Conservation (phyloP, 345 rosid genomes). For the Ceriops decandra region DNA sequence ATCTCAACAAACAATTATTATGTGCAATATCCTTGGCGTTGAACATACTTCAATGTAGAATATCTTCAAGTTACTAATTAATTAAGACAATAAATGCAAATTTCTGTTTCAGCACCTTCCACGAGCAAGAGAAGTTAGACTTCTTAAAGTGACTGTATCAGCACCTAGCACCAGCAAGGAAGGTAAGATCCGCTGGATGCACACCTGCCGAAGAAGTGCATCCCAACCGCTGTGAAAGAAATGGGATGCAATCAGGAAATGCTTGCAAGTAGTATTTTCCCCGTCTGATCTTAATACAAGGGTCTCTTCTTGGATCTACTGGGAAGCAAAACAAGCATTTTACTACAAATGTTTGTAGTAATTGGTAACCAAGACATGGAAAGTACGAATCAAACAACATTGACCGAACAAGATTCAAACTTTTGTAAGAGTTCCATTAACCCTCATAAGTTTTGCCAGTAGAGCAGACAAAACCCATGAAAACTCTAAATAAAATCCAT, state of each 20-base stretch:
- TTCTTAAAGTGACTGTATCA: conserved; percentile 8
- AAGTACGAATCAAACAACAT: no score
- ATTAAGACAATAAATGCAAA: conserved; percentile 10
- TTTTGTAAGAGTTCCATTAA: no score
- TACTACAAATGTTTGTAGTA: no score
- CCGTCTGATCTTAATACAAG: conserved; percentile 24
- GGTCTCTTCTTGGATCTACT: conserved; percentile 12
- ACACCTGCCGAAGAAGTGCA: conserved; percentile 42
- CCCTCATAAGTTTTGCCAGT: no score
- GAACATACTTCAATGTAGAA: conserved; percentile 22
- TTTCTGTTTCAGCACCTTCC: neutral
- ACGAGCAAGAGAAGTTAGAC: neutral
- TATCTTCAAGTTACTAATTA: conserved; percentile 3
- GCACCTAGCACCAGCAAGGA: conserved; percentile 41
- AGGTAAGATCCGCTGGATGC: conserved; percentile 44
- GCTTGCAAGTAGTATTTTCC: conserved; percentile 24
- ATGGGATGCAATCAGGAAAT: conserved; percentile 38
- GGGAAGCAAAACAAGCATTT: no score
- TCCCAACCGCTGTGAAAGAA: conserved; percentile 44
- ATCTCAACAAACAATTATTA: conserved; percentile 3
- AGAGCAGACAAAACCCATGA: no score
- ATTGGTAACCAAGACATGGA: no score
- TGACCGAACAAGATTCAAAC: no score
- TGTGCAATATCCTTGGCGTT: conserved; percentile 21
- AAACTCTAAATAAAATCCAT: no score